These are phyloP conservation scores for Trichoderma gracile DNA, from an alignment of 2,329 filamentous ascomycete species.

Conservation along the genomic window DNA sequence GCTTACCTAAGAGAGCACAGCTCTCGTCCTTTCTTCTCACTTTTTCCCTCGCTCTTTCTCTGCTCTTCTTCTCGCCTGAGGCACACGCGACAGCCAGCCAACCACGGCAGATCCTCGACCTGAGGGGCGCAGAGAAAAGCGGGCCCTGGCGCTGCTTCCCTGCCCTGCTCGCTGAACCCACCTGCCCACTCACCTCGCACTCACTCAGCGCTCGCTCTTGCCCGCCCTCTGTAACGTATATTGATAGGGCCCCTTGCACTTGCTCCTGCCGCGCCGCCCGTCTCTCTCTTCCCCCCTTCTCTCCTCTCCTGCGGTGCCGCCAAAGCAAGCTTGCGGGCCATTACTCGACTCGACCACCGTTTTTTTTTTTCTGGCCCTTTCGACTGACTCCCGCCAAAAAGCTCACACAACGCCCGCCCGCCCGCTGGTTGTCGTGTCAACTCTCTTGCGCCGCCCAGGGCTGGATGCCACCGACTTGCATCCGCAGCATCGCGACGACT, in stretches of 20 bases:
- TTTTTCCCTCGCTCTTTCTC: not conserved
- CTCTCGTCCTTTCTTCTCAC: not conserved
- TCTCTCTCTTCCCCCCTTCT: conserved; percentile 20
- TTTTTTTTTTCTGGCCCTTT: no score
- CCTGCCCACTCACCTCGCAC: no score
- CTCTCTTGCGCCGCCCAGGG: conserved; percentile 11
- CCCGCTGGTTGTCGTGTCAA: conserved; percentile 26
- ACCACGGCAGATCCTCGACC: not conserved
- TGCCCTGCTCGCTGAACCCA: not conserved
- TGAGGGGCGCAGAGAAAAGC: conserved; percentile 19
- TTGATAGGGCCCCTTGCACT: no score
- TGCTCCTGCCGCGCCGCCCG: conserved; percentile 23
- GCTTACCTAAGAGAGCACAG: conserved; percentile 10
- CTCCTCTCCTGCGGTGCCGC: conserved; percentile 16
- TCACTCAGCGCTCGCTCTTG: not conserved
- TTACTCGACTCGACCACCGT: not conserved
- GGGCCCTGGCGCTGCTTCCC: not conserved
- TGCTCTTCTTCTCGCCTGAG: conserved; percentile 17
- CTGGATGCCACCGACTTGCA: conserved; percentile 18
- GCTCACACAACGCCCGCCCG: no score
- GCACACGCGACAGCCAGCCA: not conserved
- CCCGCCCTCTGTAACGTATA: not conserved
- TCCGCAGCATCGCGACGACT: conserved; percentile 18
- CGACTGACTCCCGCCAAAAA: no score
- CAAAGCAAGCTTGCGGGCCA: conserved; percentile 20